Percentiles rank a stretch among this genome's conserved stretches.
phyloP scores from a whole-genome alignment of 768 basidiomycete genomes.

The Amanita exitialis region DNA sequence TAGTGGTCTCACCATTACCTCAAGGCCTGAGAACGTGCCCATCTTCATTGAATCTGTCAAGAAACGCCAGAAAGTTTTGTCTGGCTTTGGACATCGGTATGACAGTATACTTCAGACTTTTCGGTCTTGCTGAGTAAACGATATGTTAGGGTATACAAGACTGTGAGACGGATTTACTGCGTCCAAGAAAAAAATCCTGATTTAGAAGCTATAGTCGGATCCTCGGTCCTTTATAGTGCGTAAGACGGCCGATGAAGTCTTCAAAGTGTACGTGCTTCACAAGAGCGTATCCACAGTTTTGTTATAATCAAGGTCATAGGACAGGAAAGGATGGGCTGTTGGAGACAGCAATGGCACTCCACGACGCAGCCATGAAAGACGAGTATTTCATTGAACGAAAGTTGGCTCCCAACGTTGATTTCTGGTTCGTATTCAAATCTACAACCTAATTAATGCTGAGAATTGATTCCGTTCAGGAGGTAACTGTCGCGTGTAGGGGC shows the following conservation, averaged over 20 bases:
- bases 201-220: conserved; percentile 51
- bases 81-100: conserved; percentile 83
- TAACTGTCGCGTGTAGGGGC: not conserved
- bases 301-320: conserved; percentile 24
- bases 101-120: conserved; percentile 9
- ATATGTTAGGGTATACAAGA: conserved; percentile 56
- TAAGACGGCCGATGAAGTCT: conserved; percentile 87
- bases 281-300: not conserved
- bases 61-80: conserved; percentile 77
- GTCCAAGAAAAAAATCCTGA: not conserved
- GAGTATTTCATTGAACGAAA: conserved; percentile 79
- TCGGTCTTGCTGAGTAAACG: not conserved
- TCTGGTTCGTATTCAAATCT: conserved; percentile 45
- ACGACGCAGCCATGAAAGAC: conserved; percentile 84
- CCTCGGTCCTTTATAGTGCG: conserved; percentile 88
- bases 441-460: not conserved
- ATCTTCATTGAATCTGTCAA: conserved; percentile 83
- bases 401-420: conserved; percentile 87
- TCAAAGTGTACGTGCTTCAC: conserved; percentile 55
- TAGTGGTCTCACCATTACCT: not conserved
- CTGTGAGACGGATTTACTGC: conserved; percentile 26
- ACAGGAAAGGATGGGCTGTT: conserved; percentile 81
- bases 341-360: conserved; percentile 82
- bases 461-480: conserved; percentile 2
- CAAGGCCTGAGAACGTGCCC: conserved; percentile 74